Evolutionary conservation across 2,329 filamentous ascomycete species (phyloP), one percentile per base, ranked within the genome.

Genomic region (Fusarium sulawesiense): DNA sequence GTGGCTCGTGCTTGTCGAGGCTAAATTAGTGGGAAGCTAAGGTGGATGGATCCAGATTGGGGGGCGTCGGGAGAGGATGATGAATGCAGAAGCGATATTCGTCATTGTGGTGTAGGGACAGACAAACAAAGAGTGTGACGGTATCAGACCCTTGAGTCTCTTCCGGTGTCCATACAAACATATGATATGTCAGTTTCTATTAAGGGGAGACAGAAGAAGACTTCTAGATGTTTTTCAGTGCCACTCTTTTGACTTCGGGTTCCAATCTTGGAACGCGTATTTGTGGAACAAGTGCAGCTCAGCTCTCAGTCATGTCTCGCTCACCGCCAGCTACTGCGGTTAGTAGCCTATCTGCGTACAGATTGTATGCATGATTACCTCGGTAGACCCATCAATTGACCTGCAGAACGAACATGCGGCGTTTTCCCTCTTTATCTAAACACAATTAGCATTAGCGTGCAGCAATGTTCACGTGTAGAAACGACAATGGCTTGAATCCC

Each of bases 151-250:
- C 10, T 37, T 4, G 34, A 6, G 5, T n/a, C 34, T 37, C 34
- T 37, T 37, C 7, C 6, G 4, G 29, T 30, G 4, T 27, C 27
- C 27, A 10, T 27, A 7, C 34, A 29, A 12, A 29, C n/a, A 9
- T 48, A 12, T 29, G 11, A 27, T 23, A 7, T 10, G 37, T 48
- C n/a, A 21, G 34, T 49, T 46, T 16, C 6, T 2, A 34, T 2
- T 8, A 11, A n/a, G 20, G 4, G 13, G 49, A 13, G 12, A 25
- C 3, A 40, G 16, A 61, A 30, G 23, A 61, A 44, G 11, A 14
- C 55, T 66, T 66, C 62, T 66, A 66, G 55, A 66, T 25, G 46
- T 13, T 51, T 51, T 21, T 41, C 23, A n/a, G 10, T 21, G 32
- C 32, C 45, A 30, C 21, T 13, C 16, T 57, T 23, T 32, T 1